phyloP scores from a whole-genome alignment of 164 flowering plant species.

The Protea cynaroides region DNA sequence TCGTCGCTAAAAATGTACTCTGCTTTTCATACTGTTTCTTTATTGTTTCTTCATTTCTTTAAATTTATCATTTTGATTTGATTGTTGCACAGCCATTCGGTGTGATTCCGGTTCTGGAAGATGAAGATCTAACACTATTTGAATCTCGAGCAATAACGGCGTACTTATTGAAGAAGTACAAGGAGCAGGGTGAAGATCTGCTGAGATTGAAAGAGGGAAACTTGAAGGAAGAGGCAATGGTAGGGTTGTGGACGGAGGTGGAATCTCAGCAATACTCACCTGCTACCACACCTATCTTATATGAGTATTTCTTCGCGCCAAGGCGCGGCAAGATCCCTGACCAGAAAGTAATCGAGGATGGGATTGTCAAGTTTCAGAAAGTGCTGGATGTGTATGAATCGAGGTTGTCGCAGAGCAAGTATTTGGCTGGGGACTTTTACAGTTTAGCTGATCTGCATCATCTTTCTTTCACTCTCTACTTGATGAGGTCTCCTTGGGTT shows the following conservation, averaged over 20 bases:
- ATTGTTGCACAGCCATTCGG: slow-evolving; percentile 49
- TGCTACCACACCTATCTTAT: slow-evolving; percentile 22
- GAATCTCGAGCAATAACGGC: slow-evolving; percentile 42
- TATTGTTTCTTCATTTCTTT: not conserved
- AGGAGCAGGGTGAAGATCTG: slow-evolving; percentile 34
- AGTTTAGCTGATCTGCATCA: slow-evolving; percentile 54
- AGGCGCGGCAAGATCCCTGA: slow-evolving; percentile 23
- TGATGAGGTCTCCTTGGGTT: slow-evolving; percentile 40
- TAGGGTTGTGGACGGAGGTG: slow-evolving; percentile 45
- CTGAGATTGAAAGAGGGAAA: slow-evolving; percentile 9
- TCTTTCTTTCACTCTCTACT: slow-evolving; percentile 32
- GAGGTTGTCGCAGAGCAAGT: slow-evolving; percentile 32
- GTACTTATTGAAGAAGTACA: slow-evolving; percentile 38
- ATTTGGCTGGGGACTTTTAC: slow-evolving; percentile 46
- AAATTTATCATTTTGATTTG: not conserved
- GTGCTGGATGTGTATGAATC: slow-evolving; percentile 55
- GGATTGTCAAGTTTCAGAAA: slow-evolving; percentile 27
- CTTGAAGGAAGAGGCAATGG: slow-evolving; percentile 29
- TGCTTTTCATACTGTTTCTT: no score
- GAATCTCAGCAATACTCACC: slow-evolving; percentile 39
- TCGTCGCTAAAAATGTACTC: slow-evolving; percentile 39
- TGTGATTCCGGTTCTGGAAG: slow-evolving; percentile 43
- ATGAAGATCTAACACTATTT: slow-evolving; percentile 44
- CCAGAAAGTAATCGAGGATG: slow-evolving; percentile 20
- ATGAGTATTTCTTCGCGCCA: slow-evolving; percentile 27